Base-by-base conservation (phyloP, 2,329 filamentous ascomycete genomes). In the Aspergillus latus region DNA sequence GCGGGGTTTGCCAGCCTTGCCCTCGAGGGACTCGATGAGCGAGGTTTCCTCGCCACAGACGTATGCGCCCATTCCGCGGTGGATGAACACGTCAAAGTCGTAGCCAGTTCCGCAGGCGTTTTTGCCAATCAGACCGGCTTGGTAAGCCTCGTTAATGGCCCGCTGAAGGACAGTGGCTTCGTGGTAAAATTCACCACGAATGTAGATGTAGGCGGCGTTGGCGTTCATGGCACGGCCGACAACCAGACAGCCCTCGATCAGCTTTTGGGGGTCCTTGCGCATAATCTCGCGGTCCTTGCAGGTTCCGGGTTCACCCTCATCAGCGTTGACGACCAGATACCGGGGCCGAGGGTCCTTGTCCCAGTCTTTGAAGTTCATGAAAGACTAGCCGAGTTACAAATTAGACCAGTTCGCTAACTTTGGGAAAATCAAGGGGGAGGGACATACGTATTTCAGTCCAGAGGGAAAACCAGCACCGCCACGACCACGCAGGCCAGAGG, bases 341-440 rank as follows among this genome's bases (percentile, higher is more conserved):
- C 94, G 88, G 64, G 94, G 94, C 79, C 96, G 96, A 68, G 78
- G 88, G 75, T 97, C 94, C 80, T 99, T 96, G 70, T 99, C 93
- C 94, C 94, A 99, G 69, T 92, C 94, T 80, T 97, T 97, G 83
- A 93, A 92, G 83, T 99, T 99, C 94, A 99, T 99, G 78, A 99
- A 99, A 49, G 92, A 97, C 92, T 96, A 37, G 36, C 10, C 15
- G 36, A n/a, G 45, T 21, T 21, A 21, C 21, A 42, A n/a, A 42
- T 51, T 54, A 54, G 46, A 49, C 11, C 21, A 32, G 37, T 21
- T 15, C 21, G 29, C 29, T 10, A 34, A 3, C 21, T 47, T 39
- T 15, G 26, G 11, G 21, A 10, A 7, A 30, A 3, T 4, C 2
- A 37, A 39, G 43, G 43, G n/a, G 9, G 48, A n/a, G 21, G 21